Evolutionary conservation across 2,329 filamentous ascomycete genomes (phyloP).

Genomic region (Zymoseptoria tritici): DNA sequence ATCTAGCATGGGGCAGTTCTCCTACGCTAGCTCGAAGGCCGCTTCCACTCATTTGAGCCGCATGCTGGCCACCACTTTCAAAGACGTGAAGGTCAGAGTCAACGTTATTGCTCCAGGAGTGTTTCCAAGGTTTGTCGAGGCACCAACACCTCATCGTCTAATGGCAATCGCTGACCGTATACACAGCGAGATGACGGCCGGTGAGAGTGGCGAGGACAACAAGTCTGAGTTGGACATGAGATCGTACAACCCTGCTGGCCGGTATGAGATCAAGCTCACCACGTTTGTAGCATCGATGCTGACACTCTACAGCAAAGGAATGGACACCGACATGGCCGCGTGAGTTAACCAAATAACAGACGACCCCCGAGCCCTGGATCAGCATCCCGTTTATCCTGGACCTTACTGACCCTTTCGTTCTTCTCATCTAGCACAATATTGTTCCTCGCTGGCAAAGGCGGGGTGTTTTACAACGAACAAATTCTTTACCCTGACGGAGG

Average conservation of each 20-base stretch:
- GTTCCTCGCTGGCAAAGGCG: conserved; percentile 45
- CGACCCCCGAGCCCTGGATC: too few relatives aligned
- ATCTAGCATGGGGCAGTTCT: conserved; percentile 44
- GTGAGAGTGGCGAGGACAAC: conserved; percentile 39
- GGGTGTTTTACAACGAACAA: conserved; percentile 48
- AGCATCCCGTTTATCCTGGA: too few relatives aligned
- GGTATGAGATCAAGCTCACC: background rate
- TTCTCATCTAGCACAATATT: conserved; percentile 32
- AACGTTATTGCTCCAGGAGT: conserved; percentile 39
- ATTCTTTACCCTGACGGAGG: conserved; percentile 46
- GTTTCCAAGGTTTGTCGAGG: conserved; percentile 27
- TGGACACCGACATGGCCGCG: conserved; percentile 46
- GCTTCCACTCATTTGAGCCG: conserved; percentile 39
- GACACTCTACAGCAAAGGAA: conserved; percentile 26
- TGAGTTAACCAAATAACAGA: too few relatives aligned
- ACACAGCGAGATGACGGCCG: conserved; percentile 41
- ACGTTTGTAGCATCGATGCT: background rate
- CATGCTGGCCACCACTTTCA: conserved; percentile 41
- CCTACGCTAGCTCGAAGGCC: conserved; percentile 47
- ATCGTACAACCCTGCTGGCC: conserved; percentile 39
- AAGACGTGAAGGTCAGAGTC: conserved; percentile 36
- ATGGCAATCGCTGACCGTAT: background rate
- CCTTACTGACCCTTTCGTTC: too few relatives aligned
- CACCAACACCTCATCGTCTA: background rate
- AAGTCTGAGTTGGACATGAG: conserved; percentile 39